phyloP scores from a whole-genome alignment of 164 flowering plant species.

The Nymphaea thermarum region DNA sequence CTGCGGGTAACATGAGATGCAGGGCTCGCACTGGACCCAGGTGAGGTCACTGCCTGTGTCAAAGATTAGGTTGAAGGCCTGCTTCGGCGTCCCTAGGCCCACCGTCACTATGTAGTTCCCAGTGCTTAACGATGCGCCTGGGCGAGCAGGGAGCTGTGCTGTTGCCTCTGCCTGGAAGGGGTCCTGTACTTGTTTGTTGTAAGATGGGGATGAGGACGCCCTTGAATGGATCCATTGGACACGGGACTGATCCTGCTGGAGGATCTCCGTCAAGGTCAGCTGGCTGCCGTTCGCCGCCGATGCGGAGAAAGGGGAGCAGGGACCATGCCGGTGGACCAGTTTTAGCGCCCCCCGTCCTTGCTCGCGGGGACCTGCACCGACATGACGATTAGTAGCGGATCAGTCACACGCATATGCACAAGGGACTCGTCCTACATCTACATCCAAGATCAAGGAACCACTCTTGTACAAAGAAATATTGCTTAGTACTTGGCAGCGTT shows the following conservation, averaged over 20 bases:
- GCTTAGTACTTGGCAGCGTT: too few species aligned
- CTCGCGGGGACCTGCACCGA: too few species aligned
- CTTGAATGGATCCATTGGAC: slow-evolving; percentile 2
- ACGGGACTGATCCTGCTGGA: slow-evolving; percentile 2
- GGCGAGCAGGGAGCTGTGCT: slow-evolving; percentile 23
- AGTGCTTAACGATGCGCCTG: slow-evolving; percentile 30
- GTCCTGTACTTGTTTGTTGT: neutral
- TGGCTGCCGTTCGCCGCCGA: neutral
- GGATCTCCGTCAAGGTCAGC: slow-evolving; percentile 5
- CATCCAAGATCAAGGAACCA: too few species aligned
- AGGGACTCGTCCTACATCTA: too few species aligned
- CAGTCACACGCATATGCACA: too few species aligned
- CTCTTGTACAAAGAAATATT: too few species aligned
- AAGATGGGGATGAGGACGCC: neutral
- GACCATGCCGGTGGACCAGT: slow-evolving; percentile 15
- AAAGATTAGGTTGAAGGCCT: slow-evolving; percentile 32
- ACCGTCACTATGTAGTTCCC: slow-evolving; percentile 48
- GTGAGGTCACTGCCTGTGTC: slow-evolving; percentile 62
- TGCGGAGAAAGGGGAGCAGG: slow-evolving; percentile 13
- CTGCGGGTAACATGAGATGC: neutral
- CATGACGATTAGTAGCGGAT: too few species aligned
- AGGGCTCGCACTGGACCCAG: slow-evolving; percentile 50
- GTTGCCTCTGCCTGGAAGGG: neutral
- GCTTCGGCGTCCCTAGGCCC: slow-evolving; percentile 55
- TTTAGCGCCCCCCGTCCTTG: slow-evolving; percentile 6